Conservation (phyloP, 805 yeast species). For the Spathaspora passalidarum region DNA sequence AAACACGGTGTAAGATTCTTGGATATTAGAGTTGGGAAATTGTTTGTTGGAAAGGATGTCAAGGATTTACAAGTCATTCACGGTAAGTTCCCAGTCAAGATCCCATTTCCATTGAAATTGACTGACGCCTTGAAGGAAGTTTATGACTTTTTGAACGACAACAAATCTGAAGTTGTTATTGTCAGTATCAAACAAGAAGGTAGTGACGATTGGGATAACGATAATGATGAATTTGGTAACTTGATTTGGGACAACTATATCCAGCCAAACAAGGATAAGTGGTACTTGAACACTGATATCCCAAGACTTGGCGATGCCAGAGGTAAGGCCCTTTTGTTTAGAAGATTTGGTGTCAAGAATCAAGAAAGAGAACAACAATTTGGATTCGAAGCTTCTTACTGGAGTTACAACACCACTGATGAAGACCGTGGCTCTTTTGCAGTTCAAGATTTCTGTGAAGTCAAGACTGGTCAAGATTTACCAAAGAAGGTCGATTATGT, state of each 20-base stretch:
- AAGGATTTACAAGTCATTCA: constrained; percentile 63
- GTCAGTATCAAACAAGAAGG: constrained; percentile 77
- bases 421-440: constrained; percentile 61
- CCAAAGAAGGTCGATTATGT: constrained; percentile 55
- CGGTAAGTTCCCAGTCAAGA: constrained; percentile 71
- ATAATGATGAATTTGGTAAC: constrained; percentile 61
- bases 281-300: constrained; percentile 56
- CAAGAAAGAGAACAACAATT: constrained; percentile 39
- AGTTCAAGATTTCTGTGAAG: constrained; percentile 75
- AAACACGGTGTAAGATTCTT: constrained; percentile 72
- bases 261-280: constrained; percentile 45
- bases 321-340: constrained; percentile 63
- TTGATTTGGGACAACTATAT: constrained; percentile 58
- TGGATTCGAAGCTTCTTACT: constrained; percentile 67
- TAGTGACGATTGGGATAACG: constrained; percentile 59
- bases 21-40: constrained; percentile 63
- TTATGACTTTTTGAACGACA: constrained; percentile 50
- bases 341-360: constrained; percentile 66
- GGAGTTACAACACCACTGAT: constrained; percentile 64
- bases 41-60: constrained; percentile 48
- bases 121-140: constrained; percentile 53
- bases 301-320: constrained; percentile 62
- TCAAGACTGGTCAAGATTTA: constrained; percentile 50
- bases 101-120: constrained; percentile 55
- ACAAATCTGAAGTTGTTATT: constrained; percentile 59